Conservation (phyloP, 495 filamentous ascomycete genomes). For the Penicillium maclennaniae region DNA sequence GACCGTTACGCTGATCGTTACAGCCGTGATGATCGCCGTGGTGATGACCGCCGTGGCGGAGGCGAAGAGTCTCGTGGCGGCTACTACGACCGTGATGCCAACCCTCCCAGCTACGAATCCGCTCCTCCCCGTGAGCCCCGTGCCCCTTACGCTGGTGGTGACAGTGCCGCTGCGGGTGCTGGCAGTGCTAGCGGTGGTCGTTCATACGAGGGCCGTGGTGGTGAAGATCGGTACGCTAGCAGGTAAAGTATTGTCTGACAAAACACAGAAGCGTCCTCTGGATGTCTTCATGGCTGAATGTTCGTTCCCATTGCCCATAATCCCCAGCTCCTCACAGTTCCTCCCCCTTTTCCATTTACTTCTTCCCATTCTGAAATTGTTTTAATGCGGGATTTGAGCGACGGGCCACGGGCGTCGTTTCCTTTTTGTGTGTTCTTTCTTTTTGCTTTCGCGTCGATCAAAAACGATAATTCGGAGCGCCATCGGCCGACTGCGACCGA, state of each 20-base stretch:
- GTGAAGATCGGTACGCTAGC: slow-evolving; percentile 43
- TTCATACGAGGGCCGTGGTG: slow-evolving; percentile 50
- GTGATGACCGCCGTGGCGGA: slow-evolving; percentile 40
- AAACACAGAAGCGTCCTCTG: slow-evolving; percentile 10
- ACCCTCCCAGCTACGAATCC: slow-evolving; percentile 43
- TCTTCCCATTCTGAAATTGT: slow-evolving; percentile 27
- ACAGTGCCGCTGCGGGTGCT: slow-evolving; percentile 2
- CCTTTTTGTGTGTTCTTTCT: slow-evolving; percentile 30
- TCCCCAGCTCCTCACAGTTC: background rate
- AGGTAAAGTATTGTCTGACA: slow-evolving; percentile 36
- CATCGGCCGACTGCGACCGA: slow-evolving; percentile 32
- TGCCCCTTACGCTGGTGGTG: slow-evolving; percentile 50
- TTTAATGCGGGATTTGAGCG: slow-evolving; percentile 37
- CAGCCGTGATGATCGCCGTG: slow-evolving; percentile 57
- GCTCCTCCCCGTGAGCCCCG: slow-evolving; percentile 60
- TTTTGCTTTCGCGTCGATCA: slow-evolving; percentile 32
- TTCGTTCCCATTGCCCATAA: slow-evolving; percentile 4
- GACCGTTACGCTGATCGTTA: slow-evolving; percentile 70
- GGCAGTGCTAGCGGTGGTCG: slow-evolving; percentile 11
- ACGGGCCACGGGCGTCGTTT: slow-evolving; percentile 35
- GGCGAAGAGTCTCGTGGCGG: slow-evolving; percentile 40
- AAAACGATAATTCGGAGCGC: slow-evolving; percentile 30
- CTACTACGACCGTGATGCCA: slow-evolving; percentile 25
- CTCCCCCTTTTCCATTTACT: slow-evolving; percentile 2
- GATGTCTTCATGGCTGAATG: slow-evolving; percentile 17